phyloP scores from a whole-genome alignment of 73 alveolate genomes.

The Uronychia setigera region DNA sequence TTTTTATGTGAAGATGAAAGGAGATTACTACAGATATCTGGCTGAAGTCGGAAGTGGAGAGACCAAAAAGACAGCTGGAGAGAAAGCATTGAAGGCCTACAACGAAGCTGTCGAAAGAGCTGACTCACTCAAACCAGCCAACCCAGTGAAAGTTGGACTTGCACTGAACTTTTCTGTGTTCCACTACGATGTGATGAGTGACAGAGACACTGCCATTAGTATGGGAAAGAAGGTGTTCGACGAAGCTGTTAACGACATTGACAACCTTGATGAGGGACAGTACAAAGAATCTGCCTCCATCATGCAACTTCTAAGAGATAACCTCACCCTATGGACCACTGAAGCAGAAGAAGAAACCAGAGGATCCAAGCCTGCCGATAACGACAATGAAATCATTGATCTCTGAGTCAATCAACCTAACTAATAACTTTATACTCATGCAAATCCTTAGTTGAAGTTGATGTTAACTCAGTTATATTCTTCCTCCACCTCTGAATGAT shows the following conservation, averaged over 20 bases:
- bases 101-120: slow-evolving; percentile 52
- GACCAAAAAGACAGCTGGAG: slow-evolving; percentile 32
- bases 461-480: too few relatives aligned
- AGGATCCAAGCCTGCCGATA: too few relatives aligned
- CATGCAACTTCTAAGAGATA: slow-evolving; percentile 86
- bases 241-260: slow-evolving; percentile 86
- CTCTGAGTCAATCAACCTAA: too few relatives aligned
- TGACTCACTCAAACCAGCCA: slow-evolving; percentile 30
- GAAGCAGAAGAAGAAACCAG: too few relatives aligned
- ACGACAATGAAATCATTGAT: too few relatives aligned
- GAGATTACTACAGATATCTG: slow-evolving; percentile 80
- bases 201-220: slow-evolving; percentile 62
- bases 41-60: slow-evolving; percentile 65
- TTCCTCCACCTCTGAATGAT: too few relatives aligned
- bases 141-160: slow-evolving; percentile 65
- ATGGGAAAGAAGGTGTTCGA: slow-evolving; percentile 76
- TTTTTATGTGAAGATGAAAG: slow-evolving; percentile 82
- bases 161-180: slow-evolving; percentile 75
- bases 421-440: too few relatives aligned
- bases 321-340: slow-evolving; percentile 84
- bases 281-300: slow-evolving; percentile 90
- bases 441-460: too few relatives aligned
- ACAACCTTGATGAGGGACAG: slow-evolving; percentile 78
- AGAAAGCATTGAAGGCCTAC: slow-evolving; percentile 39
- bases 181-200: slow-evolving; percentile 63